These are phyloP conservation scores for Boletus reticulatus DNA, from an alignment of 768 basidiomycete genomes.

Conservation along the genomic window DNA sequence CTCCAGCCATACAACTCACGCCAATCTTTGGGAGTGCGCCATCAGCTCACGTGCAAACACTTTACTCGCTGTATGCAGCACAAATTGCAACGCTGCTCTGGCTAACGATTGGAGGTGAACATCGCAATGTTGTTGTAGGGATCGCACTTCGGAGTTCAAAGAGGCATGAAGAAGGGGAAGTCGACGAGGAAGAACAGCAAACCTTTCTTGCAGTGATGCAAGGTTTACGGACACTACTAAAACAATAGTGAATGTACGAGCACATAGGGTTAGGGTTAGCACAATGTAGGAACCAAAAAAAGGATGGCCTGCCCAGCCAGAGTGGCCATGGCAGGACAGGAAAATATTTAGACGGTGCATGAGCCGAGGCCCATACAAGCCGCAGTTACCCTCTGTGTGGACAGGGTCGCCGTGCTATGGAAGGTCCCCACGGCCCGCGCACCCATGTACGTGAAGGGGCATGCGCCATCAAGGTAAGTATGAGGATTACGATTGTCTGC, in stretches of 20 bases:
- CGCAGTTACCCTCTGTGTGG: conserved; percentile 46
- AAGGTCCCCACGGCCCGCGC: conserved; percentile 51
- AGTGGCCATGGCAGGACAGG: conserved; percentile 61
- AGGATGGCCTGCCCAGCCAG: conserved; percentile 45
- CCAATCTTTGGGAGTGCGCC: conserved; percentile 76
- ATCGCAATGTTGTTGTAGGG: conserved; percentile 70
- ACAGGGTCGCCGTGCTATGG: conserved; percentile 75
- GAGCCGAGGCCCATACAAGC: conserved; percentile 62
- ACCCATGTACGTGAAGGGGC: conserved; percentile 50
- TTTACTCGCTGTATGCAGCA: conserved; percentile 80
- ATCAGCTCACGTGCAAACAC: conserved; percentile 62
- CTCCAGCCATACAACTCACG: conserved; percentile 71
- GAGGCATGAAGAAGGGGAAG: conserved; percentile 20
- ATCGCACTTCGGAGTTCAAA: conserved; percentile 56
- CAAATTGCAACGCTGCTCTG: conserved; percentile 88
- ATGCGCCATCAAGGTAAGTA: conserved; percentile 48
- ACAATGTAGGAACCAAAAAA: conserved; percentile 18
- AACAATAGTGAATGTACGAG: not conserved
- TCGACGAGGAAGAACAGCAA: conserved; percentile 40
- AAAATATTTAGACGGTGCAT: conserved; percentile 82
- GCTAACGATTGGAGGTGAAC: conserved; percentile 46
- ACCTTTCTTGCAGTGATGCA: conserved; percentile 52
- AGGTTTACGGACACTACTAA: conserved; percentile 40
- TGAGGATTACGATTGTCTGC: conserved; percentile 6
- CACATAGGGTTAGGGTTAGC: conserved; percentile 27